Base-by-base conservation (phyloP, 352 stramenopile species). In the Phytophthora boehmeriae region DNA sequence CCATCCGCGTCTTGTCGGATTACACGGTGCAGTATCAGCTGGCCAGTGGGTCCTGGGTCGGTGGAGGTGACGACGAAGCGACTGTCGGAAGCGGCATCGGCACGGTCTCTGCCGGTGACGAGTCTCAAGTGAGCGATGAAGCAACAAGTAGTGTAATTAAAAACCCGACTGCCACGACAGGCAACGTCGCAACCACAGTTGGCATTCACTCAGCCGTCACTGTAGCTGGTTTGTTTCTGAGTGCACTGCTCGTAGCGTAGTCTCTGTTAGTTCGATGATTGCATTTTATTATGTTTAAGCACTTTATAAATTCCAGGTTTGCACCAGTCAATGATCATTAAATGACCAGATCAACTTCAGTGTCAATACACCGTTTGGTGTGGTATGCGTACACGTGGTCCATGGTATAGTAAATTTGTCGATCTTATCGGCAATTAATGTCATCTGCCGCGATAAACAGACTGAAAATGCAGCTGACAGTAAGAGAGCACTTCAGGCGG, bases 11-110 rank as follows among this genome's bases (percentile, higher is more conserved):
- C 23, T 42, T 75, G 36, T 36, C 58, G 14, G 62, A 71, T 54
- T 72, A 71, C 51, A 67, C 62, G 32, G 59, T 78, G 28, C 46
- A 74, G 53, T 76, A 80, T 53, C 57, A 74, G 54, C 54, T 78
- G 27, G 42, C 53, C 8, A 73, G 27, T 25, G 66, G 70, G 8
- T 67, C 44, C 22, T 78, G 66, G 70, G 61, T 58, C n/a, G 51
- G 59, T 34, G 66, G 60, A 6, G 66, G 56, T 6, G 42, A 73
- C 23, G 41, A 68, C 25, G n/a, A 65, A 41, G 8, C 43, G 9
- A 47, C 35, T 46, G 8, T 70, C 41, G 50, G 49, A 35, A 53
- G 45, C 16, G 35, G n/a, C 35, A 50, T 52, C 4, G 69, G 55
- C 11, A 72, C 49, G 4, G 65, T 77, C n/a, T 66, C 58, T n/a